phyloP scores from a whole-genome alignment of 2,329 filamentous ascomycete species.

The Ceratocystis variospora region DNA sequence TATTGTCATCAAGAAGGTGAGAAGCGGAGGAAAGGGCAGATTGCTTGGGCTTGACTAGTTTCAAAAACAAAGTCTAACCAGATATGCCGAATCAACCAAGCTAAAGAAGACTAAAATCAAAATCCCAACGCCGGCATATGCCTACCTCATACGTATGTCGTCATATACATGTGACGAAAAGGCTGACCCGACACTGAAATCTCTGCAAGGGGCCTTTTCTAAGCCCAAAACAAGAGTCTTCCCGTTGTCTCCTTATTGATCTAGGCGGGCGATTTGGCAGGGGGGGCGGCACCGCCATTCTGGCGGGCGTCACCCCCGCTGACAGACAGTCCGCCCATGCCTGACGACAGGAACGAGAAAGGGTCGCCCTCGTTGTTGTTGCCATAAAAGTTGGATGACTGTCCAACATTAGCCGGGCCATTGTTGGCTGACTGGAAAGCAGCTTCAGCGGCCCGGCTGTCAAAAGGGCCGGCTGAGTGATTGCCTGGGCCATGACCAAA shows the following conservation, averaged over 20 bases:
- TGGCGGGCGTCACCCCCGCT: slow-evolving; percentile 48
- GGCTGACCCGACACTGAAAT: slow-evolving; percentile 5
- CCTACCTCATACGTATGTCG: slow-evolving; percentile 5
- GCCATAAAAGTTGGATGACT: slow-evolving; percentile 44
- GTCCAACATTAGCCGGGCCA: slow-evolving; percentile 61
- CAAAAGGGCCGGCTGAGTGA: slow-evolving; percentile 75
- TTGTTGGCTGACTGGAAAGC: slow-evolving; percentile 85
- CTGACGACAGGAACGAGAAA: slow-evolving; percentile 64
- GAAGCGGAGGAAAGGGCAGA: neutral
- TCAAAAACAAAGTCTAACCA: slow-evolving; percentile 9
- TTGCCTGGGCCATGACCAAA: slow-evolving; percentile 64
- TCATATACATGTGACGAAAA: neutral
- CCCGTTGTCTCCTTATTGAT: slow-evolving; percentile 5
- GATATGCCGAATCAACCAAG: neutral
- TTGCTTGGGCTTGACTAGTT: slow-evolving; percentile 4
- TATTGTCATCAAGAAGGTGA: neutral
- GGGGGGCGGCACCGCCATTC: slow-evolving; percentile 44
- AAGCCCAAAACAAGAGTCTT: slow-evolving; percentile 3
- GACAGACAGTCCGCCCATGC: slow-evolving; percentile 59
- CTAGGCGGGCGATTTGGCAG: slow-evolving; percentile 48
- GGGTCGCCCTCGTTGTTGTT: slow-evolving; percentile 54
- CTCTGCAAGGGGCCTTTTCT: neutral
- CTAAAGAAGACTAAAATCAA: slow-evolving; percentile 7
- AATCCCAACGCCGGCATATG: slow-evolving; percentile 6
- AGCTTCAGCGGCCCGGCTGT: slow-evolving; percentile 83